Base-by-base conservation (phyloP, 495 filamentous ascomycete genomes). In the Aspergillus indologenus region DNA sequence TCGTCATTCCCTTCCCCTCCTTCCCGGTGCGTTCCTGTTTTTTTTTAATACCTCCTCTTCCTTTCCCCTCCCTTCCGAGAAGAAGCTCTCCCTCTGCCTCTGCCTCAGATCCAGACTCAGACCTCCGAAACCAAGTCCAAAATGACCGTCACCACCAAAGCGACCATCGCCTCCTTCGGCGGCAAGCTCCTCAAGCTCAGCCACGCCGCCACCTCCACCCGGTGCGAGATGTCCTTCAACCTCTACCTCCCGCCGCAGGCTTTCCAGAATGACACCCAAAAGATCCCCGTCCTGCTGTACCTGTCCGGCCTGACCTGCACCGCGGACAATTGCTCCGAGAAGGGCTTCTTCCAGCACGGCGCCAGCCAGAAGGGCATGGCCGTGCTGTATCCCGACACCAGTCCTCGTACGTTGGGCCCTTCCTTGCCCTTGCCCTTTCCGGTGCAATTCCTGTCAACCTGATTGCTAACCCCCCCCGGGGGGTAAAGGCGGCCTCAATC, bases 251-350 rank as follows among this genome's bases (percentile, higher is more conserved):
- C 86, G 15, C 83, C 84, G 0, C 76, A 85, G 66, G 83, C 83
- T 29, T 54, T 61, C 55, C 59, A 63, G 52, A 57, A 48, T 20
- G 56, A 68, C 12, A 57, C 77, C 20, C 63, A 76, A 54, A 90
- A 88, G 65, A 83, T 90, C 14, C 95, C 94, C 24, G 82, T 98
- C 2, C 77, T 98, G n/a, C 85, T 98, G 72, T 98, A 94, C 74
- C 86, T 98, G 60, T 91, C 93, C 17, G 94, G 94, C 24, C 77
- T 98, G 42, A 98, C 95, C 58, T 98, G 94, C 79, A 92, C 92
- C 0, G 91, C 89, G 17, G 92, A 98, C 61, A 98, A 98, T 77
- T 91, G 92, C 72, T 83, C 91, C 31, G 95, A 98, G 71, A 98
- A 98, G 74, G 93, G 62, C 42, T 96, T 96, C 79, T 90, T 98